These are phyloP conservation scores for Xylariaceae sp. DNA, from an alignment of 2,329 filamentous ascomycete species.

Conservation along the genomic window DNA sequence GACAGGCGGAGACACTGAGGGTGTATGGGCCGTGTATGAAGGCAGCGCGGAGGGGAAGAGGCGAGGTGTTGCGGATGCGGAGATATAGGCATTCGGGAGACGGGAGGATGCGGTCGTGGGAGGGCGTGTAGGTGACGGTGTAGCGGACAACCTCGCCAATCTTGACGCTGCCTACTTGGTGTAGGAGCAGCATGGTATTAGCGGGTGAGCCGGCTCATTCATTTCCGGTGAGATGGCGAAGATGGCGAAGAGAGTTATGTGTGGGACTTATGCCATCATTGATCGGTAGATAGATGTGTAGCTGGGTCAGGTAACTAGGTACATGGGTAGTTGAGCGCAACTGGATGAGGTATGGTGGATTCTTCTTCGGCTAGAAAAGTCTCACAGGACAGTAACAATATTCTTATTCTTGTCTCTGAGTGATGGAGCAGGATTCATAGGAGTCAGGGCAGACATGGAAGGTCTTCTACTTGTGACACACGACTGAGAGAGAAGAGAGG, in stretches of 20 bases:
- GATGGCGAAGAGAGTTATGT: conserved; percentile 1
- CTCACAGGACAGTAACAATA: no score
- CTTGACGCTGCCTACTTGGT: conserved; percentile 87
- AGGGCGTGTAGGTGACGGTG: conserved; percentile 88
- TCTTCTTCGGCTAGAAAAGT: no score
- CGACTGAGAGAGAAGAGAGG: no score
- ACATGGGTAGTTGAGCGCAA: not conserved
- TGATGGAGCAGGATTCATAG: no score
- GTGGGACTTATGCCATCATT: not conserved
- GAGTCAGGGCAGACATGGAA: no score
- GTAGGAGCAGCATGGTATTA: conserved; percentile 74
- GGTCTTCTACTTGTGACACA: no score
- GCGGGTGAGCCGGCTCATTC: conserved; percentile 10
- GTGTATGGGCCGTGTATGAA: conserved; percentile 97
- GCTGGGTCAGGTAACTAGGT: no score
- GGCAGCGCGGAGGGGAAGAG: conserved; percentile 85
- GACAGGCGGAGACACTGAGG: conserved; percentile 81
- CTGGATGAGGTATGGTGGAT: not conserved
- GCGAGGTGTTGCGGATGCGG: conserved; percentile 86
- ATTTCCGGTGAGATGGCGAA: not conserved
- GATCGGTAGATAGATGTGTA: not conserved
- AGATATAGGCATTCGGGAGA: conserved; percentile 77
- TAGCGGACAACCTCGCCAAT: conserved; percentile 92
- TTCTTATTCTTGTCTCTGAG: no score
- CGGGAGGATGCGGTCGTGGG: conserved; percentile 83